Evolutionary conservation across 768 basidiomycete species (phyloP).

Genomic region (Xerocomellus dryophilus): DNA sequence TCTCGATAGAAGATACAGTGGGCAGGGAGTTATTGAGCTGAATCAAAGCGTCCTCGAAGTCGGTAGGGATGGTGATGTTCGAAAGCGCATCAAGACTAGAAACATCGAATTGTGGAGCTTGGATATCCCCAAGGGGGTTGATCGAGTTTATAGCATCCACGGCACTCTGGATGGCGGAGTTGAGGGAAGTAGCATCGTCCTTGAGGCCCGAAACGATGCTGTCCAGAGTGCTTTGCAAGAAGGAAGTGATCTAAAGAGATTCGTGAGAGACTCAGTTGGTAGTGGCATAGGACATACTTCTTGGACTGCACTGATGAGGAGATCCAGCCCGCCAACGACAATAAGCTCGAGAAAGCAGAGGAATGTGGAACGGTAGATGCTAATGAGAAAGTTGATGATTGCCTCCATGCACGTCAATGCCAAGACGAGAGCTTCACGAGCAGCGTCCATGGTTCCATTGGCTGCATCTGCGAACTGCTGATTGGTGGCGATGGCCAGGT

Average conservation of each 20-base stretch:
- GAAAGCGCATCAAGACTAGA: slow-evolving; percentile 72
- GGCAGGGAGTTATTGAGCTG: slow-evolving; percentile 81
- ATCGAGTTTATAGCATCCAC: slow-evolving; percentile 71
- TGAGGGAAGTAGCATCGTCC: slow-evolving; percentile 62
- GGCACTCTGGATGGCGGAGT: slow-evolving; percentile 60
- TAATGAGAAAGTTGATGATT: slow-evolving; percentile 88
- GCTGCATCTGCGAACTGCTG: slow-evolving; percentile 73
- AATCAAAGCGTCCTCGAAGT: slow-evolving; percentile 69
- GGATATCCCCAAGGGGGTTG: slow-evolving; percentile 69
- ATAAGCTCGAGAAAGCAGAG: slow-evolving; percentile 92
- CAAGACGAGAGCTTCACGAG: slow-evolving; percentile 68
- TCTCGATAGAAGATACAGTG: slow-evolving; percentile 69
- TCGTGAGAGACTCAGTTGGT: slow-evolving; percentile 8
- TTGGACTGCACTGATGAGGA: slow-evolving; percentile 80
- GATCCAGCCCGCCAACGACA: slow-evolving; percentile 72
- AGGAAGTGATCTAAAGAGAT: slow-evolving; percentile 59
- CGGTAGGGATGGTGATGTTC: slow-evolving; percentile 76
- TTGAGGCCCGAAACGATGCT: slow-evolving; percentile 70
- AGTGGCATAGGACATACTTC: slow-evolving; percentile 51
- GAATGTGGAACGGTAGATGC: slow-evolving; percentile 89
- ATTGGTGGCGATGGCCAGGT: slow-evolving; percentile 82
- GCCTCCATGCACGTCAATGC: slow-evolving; percentile 82
- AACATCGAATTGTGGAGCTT: slow-evolving; percentile 66
- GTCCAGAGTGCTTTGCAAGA: slow-evolving; percentile 57
- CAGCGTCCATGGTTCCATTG: slow-evolving; percentile 74